These are phyloP conservation scores for Fomitopsis serialis DNA, from an alignment of 768 basidiomycete genomes.

Conservation along the genomic window DNA sequence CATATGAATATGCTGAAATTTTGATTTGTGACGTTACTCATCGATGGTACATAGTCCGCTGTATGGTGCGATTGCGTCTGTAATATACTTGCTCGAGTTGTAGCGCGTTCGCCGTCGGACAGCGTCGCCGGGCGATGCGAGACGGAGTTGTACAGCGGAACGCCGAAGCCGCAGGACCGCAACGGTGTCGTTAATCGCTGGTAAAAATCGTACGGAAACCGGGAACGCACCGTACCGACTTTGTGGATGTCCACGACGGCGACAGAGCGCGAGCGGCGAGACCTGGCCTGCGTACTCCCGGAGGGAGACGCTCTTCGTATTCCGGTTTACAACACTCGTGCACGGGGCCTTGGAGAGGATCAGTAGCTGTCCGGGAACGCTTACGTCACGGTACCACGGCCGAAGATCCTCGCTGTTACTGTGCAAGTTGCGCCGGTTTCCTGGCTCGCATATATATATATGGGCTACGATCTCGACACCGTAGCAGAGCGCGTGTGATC, in stretches of 20 bases:
- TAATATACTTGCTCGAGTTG: no score
- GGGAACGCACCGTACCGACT: no score
- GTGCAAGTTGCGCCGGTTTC: constrained; percentile 54
- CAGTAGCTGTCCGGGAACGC: not conserved
- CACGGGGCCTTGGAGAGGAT: constrained; percentile 36
- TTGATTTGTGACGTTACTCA: no score
- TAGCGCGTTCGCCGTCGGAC: no score
- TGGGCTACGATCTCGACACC: constrained; percentile 56
- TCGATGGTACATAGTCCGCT: no score
- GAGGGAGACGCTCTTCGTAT: constrained; percentile 47
- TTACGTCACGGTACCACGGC: constrained; percentile 36
- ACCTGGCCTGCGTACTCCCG: constrained; percentile 42
- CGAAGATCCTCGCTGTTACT: no score
- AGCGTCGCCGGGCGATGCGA: constrained; percentile 50
- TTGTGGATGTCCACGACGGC: constrained; percentile 52
- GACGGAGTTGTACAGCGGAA: constrained; percentile 56
- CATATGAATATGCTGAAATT: no score
- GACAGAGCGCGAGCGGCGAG: constrained; percentile 54
- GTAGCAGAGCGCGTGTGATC: no score
- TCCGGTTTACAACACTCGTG: constrained; percentile 61
- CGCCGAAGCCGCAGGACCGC: constrained; percentile 63
- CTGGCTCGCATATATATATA: constrained; percentile 44
- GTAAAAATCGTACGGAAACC: no score
- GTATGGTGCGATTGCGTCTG: no score
- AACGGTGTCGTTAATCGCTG: constrained; percentile 6